Conservation (phyloP, 768 basidiomycete species). For the Panaeolus papilionaceus region DNA sequence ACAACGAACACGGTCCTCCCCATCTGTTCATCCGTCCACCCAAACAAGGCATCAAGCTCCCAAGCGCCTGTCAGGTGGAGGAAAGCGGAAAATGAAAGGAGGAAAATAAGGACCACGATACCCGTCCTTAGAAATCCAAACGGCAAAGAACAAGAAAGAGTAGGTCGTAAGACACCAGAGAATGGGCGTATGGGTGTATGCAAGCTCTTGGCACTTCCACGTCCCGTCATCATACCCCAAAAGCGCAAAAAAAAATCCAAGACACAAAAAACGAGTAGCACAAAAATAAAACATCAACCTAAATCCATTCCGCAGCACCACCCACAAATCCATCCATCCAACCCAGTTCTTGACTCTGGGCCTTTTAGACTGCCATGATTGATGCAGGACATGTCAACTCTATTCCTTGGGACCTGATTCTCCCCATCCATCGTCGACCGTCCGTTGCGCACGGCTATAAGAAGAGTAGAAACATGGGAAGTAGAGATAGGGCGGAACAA, state of each 20-base stretch:
- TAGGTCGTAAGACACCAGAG: too few species aligned
- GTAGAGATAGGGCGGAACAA: too few species aligned
- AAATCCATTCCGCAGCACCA: neutral
- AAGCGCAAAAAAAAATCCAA: neutral
- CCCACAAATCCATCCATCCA: neutral
- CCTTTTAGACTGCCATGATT: neutral
- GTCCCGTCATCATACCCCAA: neutral
- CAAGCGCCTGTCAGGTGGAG: neutral
- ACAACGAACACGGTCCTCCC: neutral
- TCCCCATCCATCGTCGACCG: neutral
- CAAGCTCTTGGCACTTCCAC: too few species aligned
- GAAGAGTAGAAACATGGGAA: too few species aligned
- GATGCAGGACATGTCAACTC: neutral
- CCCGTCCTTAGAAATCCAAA: neutral
- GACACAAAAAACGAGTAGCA: constrained; percentile 13
- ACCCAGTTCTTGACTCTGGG: neutral
- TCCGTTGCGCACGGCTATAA: neutral
- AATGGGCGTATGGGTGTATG: too few species aligned
- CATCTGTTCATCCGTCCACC: neutral
- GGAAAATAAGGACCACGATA: neutral
- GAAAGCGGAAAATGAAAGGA: neutral
- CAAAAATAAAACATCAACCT: constrained; percentile 8
- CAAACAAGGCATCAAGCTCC: constrained; percentile 5
- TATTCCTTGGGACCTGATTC: neutral
- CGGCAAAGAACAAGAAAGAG: neutral